Conservation (phyloP, 306 rosid species). For the Cucurbita maxima region DNA sequence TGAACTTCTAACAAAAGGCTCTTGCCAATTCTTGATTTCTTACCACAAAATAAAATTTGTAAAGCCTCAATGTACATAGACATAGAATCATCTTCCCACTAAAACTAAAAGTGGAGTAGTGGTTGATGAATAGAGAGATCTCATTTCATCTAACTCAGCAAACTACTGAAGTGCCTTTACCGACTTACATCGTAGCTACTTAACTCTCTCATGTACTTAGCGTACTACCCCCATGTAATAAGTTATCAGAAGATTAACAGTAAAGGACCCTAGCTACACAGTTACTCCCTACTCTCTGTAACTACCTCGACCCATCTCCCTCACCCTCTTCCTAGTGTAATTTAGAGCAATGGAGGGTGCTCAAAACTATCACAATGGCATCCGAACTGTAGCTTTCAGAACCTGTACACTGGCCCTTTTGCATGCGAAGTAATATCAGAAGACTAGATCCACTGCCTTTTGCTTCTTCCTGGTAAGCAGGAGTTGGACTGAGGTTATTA, state of each 20-base stretch:
- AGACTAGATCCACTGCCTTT: background rate
- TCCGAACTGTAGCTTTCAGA: background rate
- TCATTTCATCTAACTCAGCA: background rate
- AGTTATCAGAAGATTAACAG: background rate
- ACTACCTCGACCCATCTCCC: background rate
- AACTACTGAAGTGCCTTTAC: background rate
- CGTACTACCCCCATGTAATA: background rate
- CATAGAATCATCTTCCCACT: background rate
- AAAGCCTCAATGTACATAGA: background rate
- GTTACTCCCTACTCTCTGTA: background rate
- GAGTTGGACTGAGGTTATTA: background rate
- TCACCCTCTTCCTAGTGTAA: background rate
- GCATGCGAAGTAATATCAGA: background rate
- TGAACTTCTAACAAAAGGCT: background rate
- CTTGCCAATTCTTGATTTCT: background rate
- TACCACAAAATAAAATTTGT: background rate
- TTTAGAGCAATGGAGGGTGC: background rate
- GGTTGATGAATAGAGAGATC: background rate
- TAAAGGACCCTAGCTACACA: background rate
- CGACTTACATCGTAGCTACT: background rate
- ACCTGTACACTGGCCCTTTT: background rate
- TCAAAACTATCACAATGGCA: background rate
- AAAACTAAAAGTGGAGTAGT: background rate
- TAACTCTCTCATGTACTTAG: background rate
- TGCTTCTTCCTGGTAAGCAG: background rate